Conservation (phyloP, 2,329 filamentous ascomycete genomes). For the Aspergillus arachidicola region DNA sequence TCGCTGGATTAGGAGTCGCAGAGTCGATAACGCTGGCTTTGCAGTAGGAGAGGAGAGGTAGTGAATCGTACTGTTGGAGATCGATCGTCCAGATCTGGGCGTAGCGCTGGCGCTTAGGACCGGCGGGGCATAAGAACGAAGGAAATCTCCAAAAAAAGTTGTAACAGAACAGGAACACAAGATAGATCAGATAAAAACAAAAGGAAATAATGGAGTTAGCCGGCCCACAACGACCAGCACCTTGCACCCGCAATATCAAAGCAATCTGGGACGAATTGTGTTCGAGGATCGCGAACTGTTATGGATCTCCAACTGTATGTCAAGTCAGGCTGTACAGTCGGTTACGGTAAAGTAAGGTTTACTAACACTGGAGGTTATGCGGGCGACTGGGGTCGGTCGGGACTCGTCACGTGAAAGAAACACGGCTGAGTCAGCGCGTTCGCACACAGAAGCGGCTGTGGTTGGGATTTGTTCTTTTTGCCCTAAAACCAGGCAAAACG, state of each 20-base stretch:
- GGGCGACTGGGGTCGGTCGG: slow-evolving; percentile 9
- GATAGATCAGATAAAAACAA: slow-evolving; percentile 10
- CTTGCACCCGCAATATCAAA: slow-evolving; percentile 13
- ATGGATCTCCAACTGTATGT: slow-evolving; percentile 13
- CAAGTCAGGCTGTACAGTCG: slow-evolving; percentile 7
- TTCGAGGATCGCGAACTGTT: slow-evolving; percentile 16
- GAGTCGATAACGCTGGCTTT: slow-evolving; percentile 5
- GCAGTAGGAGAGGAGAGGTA: slow-evolving; percentile 7
- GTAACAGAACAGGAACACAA: slow-evolving; percentile 1
- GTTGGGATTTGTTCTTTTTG: slow-evolving; percentile 38
- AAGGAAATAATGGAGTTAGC: slow-evolving; percentile 11
- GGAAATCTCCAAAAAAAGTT: slow-evolving; percentile 7
- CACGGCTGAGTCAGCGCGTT: slow-evolving; percentile 7
- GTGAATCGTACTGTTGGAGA: slow-evolving; percentile 14
- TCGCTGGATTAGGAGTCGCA: slow-evolving; percentile 4
- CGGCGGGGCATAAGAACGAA: slow-evolving; percentile 37
- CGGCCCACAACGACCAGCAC: slow-evolving; percentile 19
- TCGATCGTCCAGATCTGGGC: slow-evolving; percentile 24
- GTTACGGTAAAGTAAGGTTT: slow-evolving; percentile 11
- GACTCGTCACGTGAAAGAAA: neutral
- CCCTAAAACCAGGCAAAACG: slow-evolving; percentile 32
- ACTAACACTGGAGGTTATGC: slow-evolving; percentile 11
- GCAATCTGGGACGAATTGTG: slow-evolving; percentile 13
- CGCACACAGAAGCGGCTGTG: slow-evolving; percentile 38
- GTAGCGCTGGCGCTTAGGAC: slow-evolving; percentile 41